Base-by-base conservation (phyloP, 1,284 basidiomycete species). In the Cutaneotrichosporon cutaneum region DNA sequence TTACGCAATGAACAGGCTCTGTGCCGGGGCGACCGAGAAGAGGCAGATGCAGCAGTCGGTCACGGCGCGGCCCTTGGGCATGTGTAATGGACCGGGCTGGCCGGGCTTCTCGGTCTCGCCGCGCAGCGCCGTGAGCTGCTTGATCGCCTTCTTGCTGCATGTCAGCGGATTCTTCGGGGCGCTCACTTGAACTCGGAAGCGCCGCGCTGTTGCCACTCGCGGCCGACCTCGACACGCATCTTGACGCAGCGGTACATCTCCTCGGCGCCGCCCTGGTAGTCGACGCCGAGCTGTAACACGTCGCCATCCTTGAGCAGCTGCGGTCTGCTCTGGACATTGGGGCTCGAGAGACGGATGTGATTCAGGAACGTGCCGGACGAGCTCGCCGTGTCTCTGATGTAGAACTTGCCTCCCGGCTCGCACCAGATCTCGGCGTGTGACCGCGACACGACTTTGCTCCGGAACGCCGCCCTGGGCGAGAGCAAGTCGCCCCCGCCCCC, bases 241-340 rank as follows among this genome's bases (percentile, higher is more conserved):
- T 97, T 98, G 66, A 99, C 93, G 68, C 91, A 94, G 80, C 97
- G 91, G 80, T 96, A 99, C 64, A 97, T 93, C 79, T 98, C 94
- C 81, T 99, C 94, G 5, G 90, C 87, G 0, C 95, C 96, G 30
- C 95, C 95, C 78, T 98, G 95, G 79, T 97, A 99, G 77, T 99
- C 96, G 33, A 99, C 94, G 1, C 95, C 95, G 1, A 98, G 86
- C 80, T 99, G 95, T 8, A 99, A 81, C 18, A 98, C 86, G 79
- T 99, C 95, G 0, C 95, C 95, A 67, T 98, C 95, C 78, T 90
- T 91, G 72, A 99, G 83, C 66, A 87, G 86, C 67, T 86, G 89
- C 0, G 92, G 86, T 44, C 87, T 83, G 3, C 87, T 89, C 73
- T 95, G 92, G 14, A 86, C 84, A 59, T 90, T 90, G 13, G 95